phyloP scores from a whole-genome alignment of 345 rosid genomes.

The Salix arbutifolia region DNA sequence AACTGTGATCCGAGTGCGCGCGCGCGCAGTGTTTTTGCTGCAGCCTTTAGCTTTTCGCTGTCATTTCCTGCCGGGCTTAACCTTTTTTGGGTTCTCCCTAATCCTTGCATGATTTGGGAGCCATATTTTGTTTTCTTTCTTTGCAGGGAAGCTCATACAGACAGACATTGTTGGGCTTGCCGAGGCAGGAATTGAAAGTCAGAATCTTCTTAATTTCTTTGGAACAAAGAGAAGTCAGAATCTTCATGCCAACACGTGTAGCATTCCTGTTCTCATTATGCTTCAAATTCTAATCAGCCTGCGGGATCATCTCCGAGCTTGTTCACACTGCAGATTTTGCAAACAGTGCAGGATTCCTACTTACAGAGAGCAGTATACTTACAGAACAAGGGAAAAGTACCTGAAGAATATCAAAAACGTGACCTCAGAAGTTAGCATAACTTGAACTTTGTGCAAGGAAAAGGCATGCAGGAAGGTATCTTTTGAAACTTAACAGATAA shows the following conservation, averaged over 20 bases:
- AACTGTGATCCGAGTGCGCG: no score
- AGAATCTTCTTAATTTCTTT: no score
- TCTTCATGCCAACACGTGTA: no score
- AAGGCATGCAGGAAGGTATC: slow-evolving; percentile 32
- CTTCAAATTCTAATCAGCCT: not conserved
- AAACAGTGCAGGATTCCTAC: not conserved
- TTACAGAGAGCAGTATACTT: not conserved
- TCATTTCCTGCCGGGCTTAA: not conserved
- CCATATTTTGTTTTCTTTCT: no score
- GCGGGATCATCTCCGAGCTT: not conserved
- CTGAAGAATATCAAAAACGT: slow-evolving; percentile 19
- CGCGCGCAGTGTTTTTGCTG: no score
- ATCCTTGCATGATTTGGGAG: not conserved
- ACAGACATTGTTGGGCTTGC: no score
- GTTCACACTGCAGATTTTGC: not conserved
- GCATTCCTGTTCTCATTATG: no score
- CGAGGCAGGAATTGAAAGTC: no score
- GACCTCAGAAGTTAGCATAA: slow-evolving; percentile 49
- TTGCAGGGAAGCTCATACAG: no score
- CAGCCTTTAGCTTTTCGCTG: no score
- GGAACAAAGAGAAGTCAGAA: no score
- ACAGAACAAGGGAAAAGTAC: not conserved
- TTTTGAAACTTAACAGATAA: slow-evolving; percentile 27
- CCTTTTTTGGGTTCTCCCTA: not conserved
- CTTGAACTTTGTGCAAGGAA: slow-evolving; percentile 40